Base-by-base conservation (phyloP, 148 eudicot genomes). In the Spergularia bocconei region DNA sequence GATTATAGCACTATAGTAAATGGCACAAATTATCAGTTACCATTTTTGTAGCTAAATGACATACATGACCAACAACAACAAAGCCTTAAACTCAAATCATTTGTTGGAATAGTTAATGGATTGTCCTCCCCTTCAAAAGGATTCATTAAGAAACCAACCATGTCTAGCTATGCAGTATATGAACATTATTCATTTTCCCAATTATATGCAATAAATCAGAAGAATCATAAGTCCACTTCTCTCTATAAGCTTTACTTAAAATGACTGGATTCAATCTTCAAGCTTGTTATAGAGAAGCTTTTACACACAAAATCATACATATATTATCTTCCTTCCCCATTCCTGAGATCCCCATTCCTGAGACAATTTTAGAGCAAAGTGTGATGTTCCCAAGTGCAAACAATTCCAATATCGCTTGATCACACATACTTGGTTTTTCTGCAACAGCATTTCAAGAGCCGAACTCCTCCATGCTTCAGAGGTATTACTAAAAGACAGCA, bases 61-160 rank as follows among this genome's bases (percentile, higher is more conserved):
- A 67, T 67, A 29, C 70, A 67, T 19, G 3, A 67, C 52, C 70
- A 44, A 44, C 50, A 17, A 23, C 51, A 64, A 38, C 68, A 38
- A 64, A 36, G 47, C 47, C 67, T 36, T 63, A 4, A 47, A 13
- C 25, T 15, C 10, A 58, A 10, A 21, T n/a, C 23, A 58, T 58
- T 4, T 0, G 4, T 11, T 20, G 33, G 14, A 7, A 11, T 4
- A 53, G 12, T 11, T 53, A 53, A 16, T 53, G 56, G 56, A 5
- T 53, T 53, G 3, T 11, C 1, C 56, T 14, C 14, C 7, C n/a
- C n/a, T 56, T 56, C 59, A 56, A 56, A 52, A 6, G 11, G 55
- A 11, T 52, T 52, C 59, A 56, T 15, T 15, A 56, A 4, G 16
- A 56, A 56, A 14, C 20, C 16, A 17, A 20, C 19, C n/a, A 60